Base-by-base conservation (phyloP, 306 rosid species). In the Coriaria nepalensis region DNA sequence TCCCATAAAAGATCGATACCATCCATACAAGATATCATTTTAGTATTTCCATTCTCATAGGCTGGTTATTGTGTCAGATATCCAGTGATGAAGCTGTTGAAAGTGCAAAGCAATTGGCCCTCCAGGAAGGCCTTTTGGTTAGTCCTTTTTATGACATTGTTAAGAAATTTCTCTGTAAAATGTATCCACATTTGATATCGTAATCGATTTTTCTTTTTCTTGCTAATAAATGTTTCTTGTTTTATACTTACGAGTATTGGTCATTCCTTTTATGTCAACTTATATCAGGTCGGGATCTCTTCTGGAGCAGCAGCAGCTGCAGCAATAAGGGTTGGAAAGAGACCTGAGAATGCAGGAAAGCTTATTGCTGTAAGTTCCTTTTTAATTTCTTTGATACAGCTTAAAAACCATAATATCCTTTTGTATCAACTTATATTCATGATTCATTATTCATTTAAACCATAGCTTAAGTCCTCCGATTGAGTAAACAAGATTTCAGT, bases 271-370 rank as follows among this genome's bases (percentile, higher is more conserved):
- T 20, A 20, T 20, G 29, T 66, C 42, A 58, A 60, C 60, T 70
- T 13, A 50, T 57, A 59, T 58, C 71, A 90, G 98, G 98, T 85
- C 49, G 98, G 98, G 20, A 85, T 90, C 62, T 90, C 98, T 63
- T 90, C 98, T 6, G 98, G 98, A 61, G 98, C 95, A 45, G 95
- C 98, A 4, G 79, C 94, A 0, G 94, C 94, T 11, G 98, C 98
- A 8, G 98, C 98, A 13, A 11, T 85, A 64, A 56, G 71, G 74
- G 95, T 90, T 63, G 98, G 94, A 60, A 81, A 75, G 71, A 81
- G 95, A 56, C 85, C 92, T 34, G 95, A 84, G 55, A 90, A 90
- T 73, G 87, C 86, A 13, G 98, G 98, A 56, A 90, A 90, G 79
- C 94, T 81, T 62, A 81, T 90, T 40, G 77, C 72, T 71, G 95